Evolutionary conservation across 2,329 filamentous ascomycete species (phyloP), one percentile per base, ranked within the genome.

Genomic region (Pseudogymnoascus sp.): DNA sequence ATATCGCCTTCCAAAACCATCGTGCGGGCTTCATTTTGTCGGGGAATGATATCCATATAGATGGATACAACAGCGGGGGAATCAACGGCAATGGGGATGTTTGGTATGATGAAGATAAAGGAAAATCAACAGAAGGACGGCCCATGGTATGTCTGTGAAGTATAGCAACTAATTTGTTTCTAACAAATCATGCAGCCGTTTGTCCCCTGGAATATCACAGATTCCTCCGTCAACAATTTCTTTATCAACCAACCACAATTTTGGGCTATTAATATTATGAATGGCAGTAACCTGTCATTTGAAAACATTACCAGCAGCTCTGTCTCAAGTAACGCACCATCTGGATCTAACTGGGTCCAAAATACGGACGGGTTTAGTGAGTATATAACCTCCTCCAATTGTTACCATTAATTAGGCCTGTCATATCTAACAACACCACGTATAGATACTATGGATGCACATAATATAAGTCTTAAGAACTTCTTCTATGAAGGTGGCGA

Each of bases 121-220:
- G 83, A 68, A 65, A 73, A 25, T 76, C 72, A 12, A 64, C 69
- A 5, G 82, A 76, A 1, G 80, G 80, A 3, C 71, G 81, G 8
- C 81, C 80, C 0, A 83, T 83, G 80, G 30, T 33, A 33, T 33
- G 30, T 33, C 30, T 33, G 30, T 4, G 30, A 33, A 33, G 30
- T 33, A 33, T 9, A 33, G 30, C 30, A 33, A 33, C 30, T n/a
- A n/a, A n/a, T n/a, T n/a, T n/a, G n/a, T n/a, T n/a, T n/a, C n/a
- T n/a, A n/a, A n/a, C n/a, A n/a, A n/a, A n/a, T n/a, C n/a, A n/a
- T n/a, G n/a, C n/a, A n/a, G n/a, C n/a, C 80, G 0, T 82, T 83
- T 62, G 79, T 82, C 3, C 77, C 82, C 59, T 83, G 80, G 81
- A 83, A 83, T 64, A 77, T 80, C 2, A 77, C 75, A n/a, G 75